These are phyloP conservation scores for Aspergillus latus DNA, from an alignment of 2,329 filamentous ascomycete species.

Conservation along the genomic window DNA sequence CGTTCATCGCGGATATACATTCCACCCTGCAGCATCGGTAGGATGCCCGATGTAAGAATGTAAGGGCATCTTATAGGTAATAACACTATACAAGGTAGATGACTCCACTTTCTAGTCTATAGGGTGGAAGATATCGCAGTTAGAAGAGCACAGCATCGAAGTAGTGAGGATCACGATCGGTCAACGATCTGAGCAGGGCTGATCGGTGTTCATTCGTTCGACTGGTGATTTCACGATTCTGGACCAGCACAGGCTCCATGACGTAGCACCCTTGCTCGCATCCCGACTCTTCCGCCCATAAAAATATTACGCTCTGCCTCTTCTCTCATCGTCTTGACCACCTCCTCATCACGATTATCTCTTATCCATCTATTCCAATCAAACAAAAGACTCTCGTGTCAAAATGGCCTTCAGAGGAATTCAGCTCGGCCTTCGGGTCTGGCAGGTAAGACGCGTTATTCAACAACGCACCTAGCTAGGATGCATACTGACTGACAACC, in stretches of 20 bases:
- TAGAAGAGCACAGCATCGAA: too few relatives aligned
- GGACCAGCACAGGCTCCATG: constrained; percentile 26
- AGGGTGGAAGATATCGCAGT: too few relatives aligned
- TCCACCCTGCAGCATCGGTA: background rate
- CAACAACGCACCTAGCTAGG: background rate
- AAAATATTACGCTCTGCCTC: constrained; percentile 15
- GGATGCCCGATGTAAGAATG: background rate
- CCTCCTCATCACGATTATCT: constrained; percentile 8
- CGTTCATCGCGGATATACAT: constrained; percentile 1
- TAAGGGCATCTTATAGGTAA: background rate
- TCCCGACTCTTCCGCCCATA: constrained; percentile 34
- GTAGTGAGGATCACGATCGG: too few relatives aligned
- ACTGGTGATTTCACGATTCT: constrained; percentile 29
- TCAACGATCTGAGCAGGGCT: background rate
- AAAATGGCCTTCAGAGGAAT: constrained; percentile 30
- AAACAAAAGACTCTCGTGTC: constrained; percentile 3
- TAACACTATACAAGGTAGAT: too few relatives aligned
- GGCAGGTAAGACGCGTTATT: constrained; percentile 28
- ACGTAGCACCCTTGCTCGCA: constrained; percentile 29
- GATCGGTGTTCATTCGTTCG: background rate
- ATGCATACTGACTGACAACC: constrained; percentile 4
- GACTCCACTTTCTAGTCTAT: too few relatives aligned
- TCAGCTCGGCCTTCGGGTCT: constrained; percentile 33
- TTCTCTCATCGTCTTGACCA: background rate
- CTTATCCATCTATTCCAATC: constrained; percentile 1